Base-by-base conservation (phyloP, 768 basidiomycete species). In the Phaeotremella fagi region DNA sequence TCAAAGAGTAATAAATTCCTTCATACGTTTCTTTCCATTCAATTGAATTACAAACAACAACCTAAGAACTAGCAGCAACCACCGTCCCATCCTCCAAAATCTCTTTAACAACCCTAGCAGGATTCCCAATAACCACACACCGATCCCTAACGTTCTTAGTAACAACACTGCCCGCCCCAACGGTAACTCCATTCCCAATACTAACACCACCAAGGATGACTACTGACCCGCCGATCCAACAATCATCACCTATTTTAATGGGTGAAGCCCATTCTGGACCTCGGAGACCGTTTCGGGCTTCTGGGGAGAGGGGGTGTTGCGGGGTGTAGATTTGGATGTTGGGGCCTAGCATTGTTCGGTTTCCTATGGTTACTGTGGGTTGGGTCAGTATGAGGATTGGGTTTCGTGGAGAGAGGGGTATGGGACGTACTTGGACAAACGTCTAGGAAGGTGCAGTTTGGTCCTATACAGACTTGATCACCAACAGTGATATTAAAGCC, bases 181-280 rank as follows among this genome's bases (percentile, higher is more conserved):
- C 57, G 2, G 69, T 70, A 0, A 22, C 29, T 0, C 76, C 76
- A 23, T 66, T 38, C 0, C 76, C 76, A 12, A 77, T 70, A 20
- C 55, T 72, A 1, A 76, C 70, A 2, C 71, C 70, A 1, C 69
- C 61, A 1, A 66, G 41, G 22, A 77, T 59, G 27, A 61, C 63
- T 0, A 64, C 74, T 14, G 58, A 55, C 0, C 70, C 75, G 0
- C 75, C 74, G 23, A 77, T 61, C 76, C 76, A 77, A 54, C 68
- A 72, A 51, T 77, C 75, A 14, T 71, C 57, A 4, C 69, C 76
- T 20, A 77, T 72, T 1, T 26, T 45, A 36, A 77, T 68, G 14
- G 71, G 63, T 27, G 61, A 62, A 16, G 72, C 68, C 50, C 55
- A 61, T 58, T 77, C 75, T 26, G 60, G 59, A 1, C 72, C 73